Evolutionary conservation across 306 rosid genomes (phyloP).

Genomic region (Castanopsis chinensis): DNA sequence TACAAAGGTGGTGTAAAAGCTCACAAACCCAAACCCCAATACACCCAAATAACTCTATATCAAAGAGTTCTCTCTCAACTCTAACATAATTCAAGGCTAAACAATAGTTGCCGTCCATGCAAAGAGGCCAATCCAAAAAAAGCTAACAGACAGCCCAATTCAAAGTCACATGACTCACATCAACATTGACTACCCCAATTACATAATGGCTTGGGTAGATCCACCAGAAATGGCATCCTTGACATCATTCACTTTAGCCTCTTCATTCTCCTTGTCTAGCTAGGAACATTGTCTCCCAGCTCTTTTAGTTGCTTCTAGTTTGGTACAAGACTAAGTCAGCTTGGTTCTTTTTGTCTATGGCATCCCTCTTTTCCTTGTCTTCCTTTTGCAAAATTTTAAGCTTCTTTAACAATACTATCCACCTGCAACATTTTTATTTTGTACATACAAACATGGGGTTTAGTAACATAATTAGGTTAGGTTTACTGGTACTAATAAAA

Average conservation of each 20-base stretch:
- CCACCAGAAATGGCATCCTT: constrained; percentile 77
- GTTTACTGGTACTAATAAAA: not conserved
- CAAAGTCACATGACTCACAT: too few species aligned
- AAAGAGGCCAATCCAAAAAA: too few species aligned
- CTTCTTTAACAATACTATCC: constrained; percentile 75
- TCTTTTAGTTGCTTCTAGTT: constrained; percentile 92
- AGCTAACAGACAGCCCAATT: too few species aligned
- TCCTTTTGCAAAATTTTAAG: constrained; percentile 68
- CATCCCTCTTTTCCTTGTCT: constrained; percentile 90
- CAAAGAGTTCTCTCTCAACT: too few species aligned
- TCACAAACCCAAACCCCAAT: too few species aligned
- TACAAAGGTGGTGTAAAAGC: too few species aligned
- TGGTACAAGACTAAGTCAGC: constrained; percentile 88
- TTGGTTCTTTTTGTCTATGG: constrained; percentile 88
- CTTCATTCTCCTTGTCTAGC: constrained; percentile 88
- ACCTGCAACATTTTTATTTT: constrained; percentile 41
- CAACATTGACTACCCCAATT: constrained; percentile 64
- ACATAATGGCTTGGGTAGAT: constrained; percentile 51
- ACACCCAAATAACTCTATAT: too few species aligned
- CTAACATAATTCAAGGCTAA: too few species aligned
- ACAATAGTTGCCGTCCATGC: too few species aligned
- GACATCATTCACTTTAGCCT: constrained; percentile 74
- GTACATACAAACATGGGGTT: not conserved
- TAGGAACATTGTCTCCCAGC: constrained; percentile 84
- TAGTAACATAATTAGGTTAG: not conserved